Evolutionary conservation across 768 basidiomycete genomes (phyloP).

Genomic region (Hemileccinum impolitum): DNA sequence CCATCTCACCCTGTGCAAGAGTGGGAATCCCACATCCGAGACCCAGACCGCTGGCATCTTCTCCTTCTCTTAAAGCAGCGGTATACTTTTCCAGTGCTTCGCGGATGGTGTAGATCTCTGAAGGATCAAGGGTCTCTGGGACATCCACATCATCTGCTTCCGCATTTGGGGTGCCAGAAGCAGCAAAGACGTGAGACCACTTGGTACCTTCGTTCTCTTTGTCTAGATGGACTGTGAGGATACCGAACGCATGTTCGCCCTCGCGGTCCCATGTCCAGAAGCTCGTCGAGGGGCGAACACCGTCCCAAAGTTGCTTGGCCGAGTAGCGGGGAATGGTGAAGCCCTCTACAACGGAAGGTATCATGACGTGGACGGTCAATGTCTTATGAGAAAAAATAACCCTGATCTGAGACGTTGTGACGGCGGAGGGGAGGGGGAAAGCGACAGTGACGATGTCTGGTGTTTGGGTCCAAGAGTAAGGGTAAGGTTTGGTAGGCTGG

Average conservation of each 20-base stretch:
- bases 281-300: constrained; percentile 71
- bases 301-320: constrained; percentile 71
- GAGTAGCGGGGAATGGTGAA: constrained; percentile 56
- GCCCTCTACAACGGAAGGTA: constrained; percentile 26
- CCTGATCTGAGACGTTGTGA: constrained; percentile 58
- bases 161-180: constrained; percentile 34
- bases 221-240: constrained; percentile 82
- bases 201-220: constrained; percentile 79
- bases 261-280: constrained; percentile 93
- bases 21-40: constrained; percentile 71
- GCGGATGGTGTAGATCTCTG: constrained; percentile 72
- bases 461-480: constrained; percentile 94
- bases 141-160: constrained; percentile 59
- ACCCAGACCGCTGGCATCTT: constrained; percentile 61
- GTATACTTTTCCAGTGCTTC: constrained; percentile 89
- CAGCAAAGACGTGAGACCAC: constrained; percentile 85
- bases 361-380: constrained; percentile 60
- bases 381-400: constrained; percentile 63
- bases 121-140: constrained; percentile 84
- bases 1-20: constrained; percentile 84
- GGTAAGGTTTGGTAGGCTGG: constrained; percentile 53
- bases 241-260: constrained; percentile 60
- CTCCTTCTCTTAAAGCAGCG: constrained; percentile 50
- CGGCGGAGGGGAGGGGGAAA: constrained; percentile 76
- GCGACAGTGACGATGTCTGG: constrained; percentile 78